phyloP scores from a whole-genome alignment of 2,329 filamentous ascomycete species.

The Huntiella bhutanensis region DNA sequence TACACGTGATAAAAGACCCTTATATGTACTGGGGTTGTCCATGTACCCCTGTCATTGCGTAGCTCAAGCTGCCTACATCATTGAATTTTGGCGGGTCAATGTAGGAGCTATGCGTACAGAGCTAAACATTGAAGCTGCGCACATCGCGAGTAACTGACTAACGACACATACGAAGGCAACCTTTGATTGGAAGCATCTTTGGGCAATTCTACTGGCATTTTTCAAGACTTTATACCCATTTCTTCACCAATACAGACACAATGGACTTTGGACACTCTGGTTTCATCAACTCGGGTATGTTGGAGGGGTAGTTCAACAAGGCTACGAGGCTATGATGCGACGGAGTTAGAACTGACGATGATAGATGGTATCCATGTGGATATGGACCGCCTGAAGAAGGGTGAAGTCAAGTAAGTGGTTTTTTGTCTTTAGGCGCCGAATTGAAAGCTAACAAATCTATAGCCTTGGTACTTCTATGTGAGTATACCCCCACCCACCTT shows the following conservation, averaged over 20 bases:
- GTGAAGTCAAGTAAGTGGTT: slow-evolving; percentile 79
- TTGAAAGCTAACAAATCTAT: slow-evolving; percentile 15
- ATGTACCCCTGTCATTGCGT: slow-evolving; percentile 4
- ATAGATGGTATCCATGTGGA: slow-evolving; percentile 97
- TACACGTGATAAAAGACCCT: not conserved
- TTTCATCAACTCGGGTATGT: slow-evolving; percentile 42
- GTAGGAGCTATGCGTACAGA: not conserved
- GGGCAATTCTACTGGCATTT: not conserved
- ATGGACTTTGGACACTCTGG: slow-evolving; percentile 49
- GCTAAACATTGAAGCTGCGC: not conserved
- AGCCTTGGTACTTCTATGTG: slow-evolving; percentile 97
- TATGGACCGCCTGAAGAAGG: slow-evolving; percentile 97
- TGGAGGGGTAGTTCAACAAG: not conserved
- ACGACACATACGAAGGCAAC: not conserved
- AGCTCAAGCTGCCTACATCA: slow-evolving; percentile 11
- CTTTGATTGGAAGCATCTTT: not conserved
- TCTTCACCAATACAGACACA: not conserved
- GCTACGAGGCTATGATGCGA: slow-evolving; percentile 12
- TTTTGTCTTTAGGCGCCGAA: not conserved
- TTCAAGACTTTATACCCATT: not conserved
- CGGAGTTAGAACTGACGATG: slow-evolving; percentile 13
- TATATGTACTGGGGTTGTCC: not conserved
- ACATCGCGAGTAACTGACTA: not conserved
- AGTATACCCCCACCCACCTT: slow-evolving; percentile 18
- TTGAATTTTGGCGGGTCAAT: not conserved